These are phyloP conservation scores for Neurospora crassa DNA, from an alignment of 2,329 filamentous ascomycete species.

Conservation along the genomic window DNA sequence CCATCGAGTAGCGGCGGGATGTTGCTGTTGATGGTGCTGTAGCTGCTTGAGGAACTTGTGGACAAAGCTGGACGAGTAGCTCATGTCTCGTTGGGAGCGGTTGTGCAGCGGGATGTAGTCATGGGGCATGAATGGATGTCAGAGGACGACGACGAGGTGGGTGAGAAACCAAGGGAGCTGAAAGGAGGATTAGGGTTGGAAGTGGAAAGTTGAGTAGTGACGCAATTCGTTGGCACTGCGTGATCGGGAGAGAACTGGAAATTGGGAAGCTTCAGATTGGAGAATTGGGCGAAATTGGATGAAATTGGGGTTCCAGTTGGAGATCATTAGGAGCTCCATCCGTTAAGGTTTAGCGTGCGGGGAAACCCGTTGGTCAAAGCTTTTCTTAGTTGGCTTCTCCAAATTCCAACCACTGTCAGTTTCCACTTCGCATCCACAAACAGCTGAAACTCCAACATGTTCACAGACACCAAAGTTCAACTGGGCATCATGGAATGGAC, in stretches of 20 bases:
- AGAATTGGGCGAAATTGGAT: background rate
- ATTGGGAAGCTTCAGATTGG: background rate
- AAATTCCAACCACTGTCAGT: background rate
- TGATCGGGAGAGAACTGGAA: background rate
- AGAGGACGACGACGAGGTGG: background rate
- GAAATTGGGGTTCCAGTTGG: background rate
- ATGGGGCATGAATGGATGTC: background rate
- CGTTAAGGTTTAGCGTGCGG: background rate
- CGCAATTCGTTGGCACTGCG: background rate
- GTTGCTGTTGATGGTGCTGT: conserved; percentile 2
- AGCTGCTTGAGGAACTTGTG: conserved; percentile 17
- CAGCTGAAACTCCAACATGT: background rate
- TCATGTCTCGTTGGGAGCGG: conserved; percentile 10
- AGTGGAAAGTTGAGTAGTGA: background rate
- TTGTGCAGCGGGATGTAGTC: background rate
- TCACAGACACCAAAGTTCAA: too few species aligned
- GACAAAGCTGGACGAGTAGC: conserved; percentile 12
- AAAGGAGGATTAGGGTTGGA: background rate
- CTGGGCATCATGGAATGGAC: too few species aligned
- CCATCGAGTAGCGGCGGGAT: background rate
- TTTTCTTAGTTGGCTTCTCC: background rate
- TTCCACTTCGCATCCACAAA: background rate
- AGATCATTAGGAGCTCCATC: background rate
- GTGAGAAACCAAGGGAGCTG: background rate
- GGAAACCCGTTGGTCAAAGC: background rate